Evolutionary conservation across 345 rosid genomes (phyloP).

Genomic region (Citrus unshiu): DNA sequence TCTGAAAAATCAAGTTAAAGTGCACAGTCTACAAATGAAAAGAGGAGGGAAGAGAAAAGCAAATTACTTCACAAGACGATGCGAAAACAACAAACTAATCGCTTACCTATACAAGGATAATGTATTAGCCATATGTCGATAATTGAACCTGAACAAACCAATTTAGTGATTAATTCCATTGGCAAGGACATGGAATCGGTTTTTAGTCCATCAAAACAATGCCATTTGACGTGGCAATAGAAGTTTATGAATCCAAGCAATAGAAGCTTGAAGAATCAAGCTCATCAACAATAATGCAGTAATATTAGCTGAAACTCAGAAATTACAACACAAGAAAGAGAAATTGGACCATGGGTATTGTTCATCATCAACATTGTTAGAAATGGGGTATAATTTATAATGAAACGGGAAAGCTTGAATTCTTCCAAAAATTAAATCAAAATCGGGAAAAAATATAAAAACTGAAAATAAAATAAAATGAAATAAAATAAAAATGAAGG

Average conservation of each 20-base stretch:
- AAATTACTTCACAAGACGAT: too few species aligned
- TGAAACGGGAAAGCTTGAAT: background rate
- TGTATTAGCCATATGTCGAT: slow-evolving; percentile 96
- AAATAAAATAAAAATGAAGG: background rate
- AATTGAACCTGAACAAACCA: slow-evolving; percentile 76
- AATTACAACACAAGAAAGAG: background rate
- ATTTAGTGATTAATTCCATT: slow-evolving; percentile 12
- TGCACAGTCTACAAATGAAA: too few species aligned
- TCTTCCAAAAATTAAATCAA: background rate
- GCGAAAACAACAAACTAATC: background rate
- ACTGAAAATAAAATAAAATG: background rate
- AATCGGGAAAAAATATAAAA: slow-evolving; percentile 3
- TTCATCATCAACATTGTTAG: background rate
- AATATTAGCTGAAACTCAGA: background rate
- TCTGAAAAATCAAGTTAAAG: too few species aligned
- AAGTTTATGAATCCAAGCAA: background rate
- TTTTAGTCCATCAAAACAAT: background rate
- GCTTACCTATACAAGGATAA: slow-evolving; percentile 85
- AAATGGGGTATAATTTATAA: background rate
- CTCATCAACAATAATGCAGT: background rate
- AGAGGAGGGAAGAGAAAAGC: too few species aligned
- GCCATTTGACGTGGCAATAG: background rate
- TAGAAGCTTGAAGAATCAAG: background rate
- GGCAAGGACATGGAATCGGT: background rate
- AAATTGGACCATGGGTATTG: background rate